Conservation (phyloP, 1,284 basidiomycete species). For the Apiotrichum porosum region DNA sequence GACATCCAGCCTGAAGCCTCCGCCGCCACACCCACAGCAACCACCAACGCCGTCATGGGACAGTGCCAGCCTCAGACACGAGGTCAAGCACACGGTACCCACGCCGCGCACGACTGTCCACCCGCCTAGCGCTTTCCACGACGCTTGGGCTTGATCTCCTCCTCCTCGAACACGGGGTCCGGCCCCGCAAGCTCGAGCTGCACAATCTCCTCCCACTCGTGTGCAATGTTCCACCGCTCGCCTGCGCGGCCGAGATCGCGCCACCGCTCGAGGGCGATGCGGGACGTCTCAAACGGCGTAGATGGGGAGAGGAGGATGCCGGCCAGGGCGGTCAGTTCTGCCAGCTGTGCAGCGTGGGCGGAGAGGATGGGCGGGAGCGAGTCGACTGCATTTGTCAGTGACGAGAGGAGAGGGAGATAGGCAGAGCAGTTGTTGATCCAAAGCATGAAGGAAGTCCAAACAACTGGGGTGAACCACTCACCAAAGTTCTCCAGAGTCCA, state of each 20-base stretch:
- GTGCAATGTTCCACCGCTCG: conserved; percentile 27
- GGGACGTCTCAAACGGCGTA: conserved; percentile 38
- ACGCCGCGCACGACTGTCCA: too few species aligned
- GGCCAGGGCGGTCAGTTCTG: conserved; percentile 19
- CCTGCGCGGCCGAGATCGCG: conserved; percentile 35
- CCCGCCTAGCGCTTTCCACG: too few species aligned
- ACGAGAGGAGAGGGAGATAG: background rate
- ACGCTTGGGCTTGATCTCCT: conserved; percentile 5
- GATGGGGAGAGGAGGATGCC: conserved; percentile 20
- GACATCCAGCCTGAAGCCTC: too few species aligned
- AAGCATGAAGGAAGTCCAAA: background rate
- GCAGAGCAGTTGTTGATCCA: background rate
- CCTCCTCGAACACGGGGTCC: conserved; percentile 24
- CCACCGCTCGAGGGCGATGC: conserved; percentile 38
- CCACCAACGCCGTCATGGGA: too few species aligned
- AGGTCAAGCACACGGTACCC: too few species aligned
- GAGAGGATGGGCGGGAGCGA: conserved; percentile 31
- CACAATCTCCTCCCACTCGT: conserved; percentile 44
- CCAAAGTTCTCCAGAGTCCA: conserved; percentile 45
- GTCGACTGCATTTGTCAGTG: conserved; percentile 28
- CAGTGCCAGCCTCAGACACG: too few species aligned
- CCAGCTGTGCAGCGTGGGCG: conserved; percentile 31
- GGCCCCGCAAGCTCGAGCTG: conserved; percentile 28
- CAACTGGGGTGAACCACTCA: conserved; percentile 6
- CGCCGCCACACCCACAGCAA: too few species aligned